Evolutionary conservation across 768 basidiomycete genomes (phyloP).

Genomic region (Cubamyces sp.): DNA sequence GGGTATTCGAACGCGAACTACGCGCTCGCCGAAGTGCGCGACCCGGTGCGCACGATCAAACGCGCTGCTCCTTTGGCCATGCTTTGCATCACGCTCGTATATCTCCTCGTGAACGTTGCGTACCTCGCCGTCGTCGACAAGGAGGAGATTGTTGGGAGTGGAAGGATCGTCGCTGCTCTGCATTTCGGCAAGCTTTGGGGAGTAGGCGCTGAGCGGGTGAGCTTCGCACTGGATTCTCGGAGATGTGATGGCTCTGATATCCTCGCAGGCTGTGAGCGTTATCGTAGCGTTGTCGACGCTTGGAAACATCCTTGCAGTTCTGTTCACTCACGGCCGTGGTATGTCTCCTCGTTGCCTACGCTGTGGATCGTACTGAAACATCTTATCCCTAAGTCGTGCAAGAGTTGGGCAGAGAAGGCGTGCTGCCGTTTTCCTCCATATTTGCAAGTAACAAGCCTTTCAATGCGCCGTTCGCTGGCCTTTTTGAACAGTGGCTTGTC

Average conservation of each 20-base stretch:
- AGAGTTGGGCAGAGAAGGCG: slow-evolving; percentile 72
- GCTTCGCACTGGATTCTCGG: slow-evolving; percentile 6
- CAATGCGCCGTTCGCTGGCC: slow-evolving; percentile 63
- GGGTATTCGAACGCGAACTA: slow-evolving; percentile 81
- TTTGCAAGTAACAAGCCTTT: slow-evolving; percentile 77
- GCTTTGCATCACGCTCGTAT: slow-evolving; percentile 58
- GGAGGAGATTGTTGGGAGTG: slow-evolving; percentile 65
- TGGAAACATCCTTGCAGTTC: slow-evolving; percentile 64
- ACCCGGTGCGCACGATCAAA: slow-evolving; percentile 74
- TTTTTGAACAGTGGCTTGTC: slow-evolving; percentile 64
- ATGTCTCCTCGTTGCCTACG: slow-evolving; percentile 3
- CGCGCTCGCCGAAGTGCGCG: slow-evolving; percentile 67
- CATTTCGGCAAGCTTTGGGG: slow-evolving; percentile 81
- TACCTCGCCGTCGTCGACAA: slow-evolving; percentile 79
- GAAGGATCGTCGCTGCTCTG: slow-evolving; percentile 69
- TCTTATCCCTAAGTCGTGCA: slow-evolving; percentile 59
- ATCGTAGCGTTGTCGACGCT: slow-evolving; percentile 68
- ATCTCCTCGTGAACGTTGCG: slow-evolving; percentile 68
- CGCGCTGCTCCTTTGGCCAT: slow-evolving; percentile 71
- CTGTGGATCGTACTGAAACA: background rate
- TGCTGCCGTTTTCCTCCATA: slow-evolving; percentile 65
- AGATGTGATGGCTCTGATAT: background rate
- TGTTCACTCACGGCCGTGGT: slow-evolving; percentile 74
- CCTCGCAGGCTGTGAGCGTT: slow-evolving; percentile 54
- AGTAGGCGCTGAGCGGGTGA: slow-evolving; percentile 57